A percentile compares a stretch with the other conserved stretches of the same genome.
Evolutionary conservation across 2,329 filamentous ascomycete genomes (phyloP).

Genomic region (Parastagonospora avenae): DNA sequence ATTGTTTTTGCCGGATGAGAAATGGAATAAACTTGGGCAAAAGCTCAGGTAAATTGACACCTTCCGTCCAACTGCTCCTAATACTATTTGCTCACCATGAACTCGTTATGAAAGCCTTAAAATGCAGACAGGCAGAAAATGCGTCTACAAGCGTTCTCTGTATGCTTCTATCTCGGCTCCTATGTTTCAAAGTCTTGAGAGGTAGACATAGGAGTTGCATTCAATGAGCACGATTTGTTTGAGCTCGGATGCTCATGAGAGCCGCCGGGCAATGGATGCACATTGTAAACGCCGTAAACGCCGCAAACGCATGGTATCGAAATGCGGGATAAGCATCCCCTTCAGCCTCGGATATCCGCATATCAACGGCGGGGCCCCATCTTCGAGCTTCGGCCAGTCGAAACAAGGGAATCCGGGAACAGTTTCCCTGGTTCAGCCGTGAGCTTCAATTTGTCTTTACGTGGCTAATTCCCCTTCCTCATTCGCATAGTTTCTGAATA

Average conservation of each 20-base stretch:
- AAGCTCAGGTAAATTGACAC: slow-evolving; percentile 1
- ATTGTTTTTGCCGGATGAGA: slow-evolving; percentile 23
- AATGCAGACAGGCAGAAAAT: too few relatives aligned
- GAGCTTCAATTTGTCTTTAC: slow-evolving; percentile 10
- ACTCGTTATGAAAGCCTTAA: too few relatives aligned
- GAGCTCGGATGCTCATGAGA: too few relatives aligned
- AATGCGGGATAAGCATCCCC: slow-evolving; percentile 3
- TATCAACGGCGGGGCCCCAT: slow-evolving; percentile 5
- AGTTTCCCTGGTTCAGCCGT: slow-evolving; percentile 20
- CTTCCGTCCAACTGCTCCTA: too few relatives aligned
- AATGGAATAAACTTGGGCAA: slow-evolving; percentile 15
- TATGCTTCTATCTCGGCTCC: too few relatives aligned
- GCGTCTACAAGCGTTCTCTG: too few relatives aligned
- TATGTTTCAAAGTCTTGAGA: too few relatives aligned
- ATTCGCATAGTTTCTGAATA: not conserved
- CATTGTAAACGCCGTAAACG: not conserved
- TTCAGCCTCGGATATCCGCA: slow-evolving; percentile 7
- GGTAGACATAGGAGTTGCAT: too few relatives aligned
- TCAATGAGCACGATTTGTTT: too few relatives aligned
- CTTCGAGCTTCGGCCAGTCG: slow-evolving; percentile 8
- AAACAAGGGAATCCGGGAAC: slow-evolving; percentile 16
- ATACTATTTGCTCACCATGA: too few relatives aligned
- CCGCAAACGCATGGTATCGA: not conserved
- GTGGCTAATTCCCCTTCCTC: slow-evolving; percentile 4
- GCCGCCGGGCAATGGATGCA: not conserved